Conservation (phyloP, 176 grass and related monocot species). For the Guadua angustifolia region DNA sequence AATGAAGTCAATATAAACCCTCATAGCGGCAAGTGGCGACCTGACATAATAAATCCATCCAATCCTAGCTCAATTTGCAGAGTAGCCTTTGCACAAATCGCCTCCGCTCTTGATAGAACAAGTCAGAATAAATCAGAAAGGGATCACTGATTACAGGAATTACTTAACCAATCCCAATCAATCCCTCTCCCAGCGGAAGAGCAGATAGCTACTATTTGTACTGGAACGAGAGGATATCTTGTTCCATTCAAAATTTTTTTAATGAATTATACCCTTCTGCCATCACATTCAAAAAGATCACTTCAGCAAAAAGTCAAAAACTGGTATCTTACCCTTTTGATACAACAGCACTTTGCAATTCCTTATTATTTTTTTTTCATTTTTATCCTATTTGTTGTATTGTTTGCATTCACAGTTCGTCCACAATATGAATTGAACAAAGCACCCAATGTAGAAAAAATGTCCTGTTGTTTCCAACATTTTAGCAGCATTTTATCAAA, state of each 20-base stretch:
- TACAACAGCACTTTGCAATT: conserved; percentile 14
- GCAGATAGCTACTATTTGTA: conserved; percentile 22
- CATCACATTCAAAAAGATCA: neutral
- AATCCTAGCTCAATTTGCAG: neutral
- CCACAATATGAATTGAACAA: conserved; percentile 25
- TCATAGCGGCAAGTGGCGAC: neutral
- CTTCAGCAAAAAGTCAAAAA: neutral
- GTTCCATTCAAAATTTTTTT: conserved; percentile 17
- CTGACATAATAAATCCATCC: neutral
- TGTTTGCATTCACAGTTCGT: neutral
- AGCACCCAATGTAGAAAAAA: conserved; percentile 8
- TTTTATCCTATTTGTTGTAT: neutral
- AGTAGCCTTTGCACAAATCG: neutral
- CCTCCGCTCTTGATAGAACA: neutral
- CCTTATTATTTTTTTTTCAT: neutral
- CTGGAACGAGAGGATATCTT: neutral
- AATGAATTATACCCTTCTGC: neutral
- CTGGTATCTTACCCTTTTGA: neutral
- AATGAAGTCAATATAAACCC: neutral
- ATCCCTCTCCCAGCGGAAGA: neutral
- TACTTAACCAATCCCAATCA: conserved; percentile 13
- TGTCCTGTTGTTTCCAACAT: neutral
- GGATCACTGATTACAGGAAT: neutral
- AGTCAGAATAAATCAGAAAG: neutral
- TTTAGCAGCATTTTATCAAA: conserved; percentile 9